Evolutionary conservation across 1,139 yeast species (phyloP).

Genomic region (Kurtzmaniella quercitrusa): DNA sequence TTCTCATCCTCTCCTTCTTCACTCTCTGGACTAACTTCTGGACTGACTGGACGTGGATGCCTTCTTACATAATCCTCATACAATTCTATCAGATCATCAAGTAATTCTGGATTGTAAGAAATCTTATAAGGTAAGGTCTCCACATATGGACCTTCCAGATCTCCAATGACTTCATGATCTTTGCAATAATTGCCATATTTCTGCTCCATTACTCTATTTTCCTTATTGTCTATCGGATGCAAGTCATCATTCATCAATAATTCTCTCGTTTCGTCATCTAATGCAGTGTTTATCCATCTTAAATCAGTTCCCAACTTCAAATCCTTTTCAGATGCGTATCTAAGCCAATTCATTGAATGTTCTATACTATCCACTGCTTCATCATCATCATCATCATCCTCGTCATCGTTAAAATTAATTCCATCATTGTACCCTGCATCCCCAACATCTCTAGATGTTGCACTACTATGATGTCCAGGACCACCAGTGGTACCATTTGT

Average conservation of each 20-base stretch:
- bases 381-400: constrained; percentile 24
- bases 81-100: constrained; percentile 8
- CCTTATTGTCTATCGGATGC: constrained; percentile 26
- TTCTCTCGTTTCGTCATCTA: constrained; percentile 24
- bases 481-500: not conserved
- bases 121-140: constrained; percentile 27
- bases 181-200: constrained; percentile 21
- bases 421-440: constrained; percentile 4
- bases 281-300: constrained; percentile 31
- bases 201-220: constrained; percentile 20
- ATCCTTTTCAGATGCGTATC: constrained; percentile 42
- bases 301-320: constrained; percentile 39
- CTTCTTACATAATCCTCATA: constrained; percentile 5
- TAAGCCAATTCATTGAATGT: constrained; percentile 32
- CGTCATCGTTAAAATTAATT: constrained; percentile 22
- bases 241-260: constrained; percentile 26
- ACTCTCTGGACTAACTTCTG: not conserved
- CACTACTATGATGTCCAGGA: not conserved
- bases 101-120: constrained; percentile 20
- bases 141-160: constrained; percentile 13
- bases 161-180: constrained; percentile 26
- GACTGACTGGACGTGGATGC: not conserved
- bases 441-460: not conserved
- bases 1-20: constrained; percentile 8
- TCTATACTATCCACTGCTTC: constrained; percentile 19